Evolutionary conservation across 805 yeast genomes (phyloP), one percentile per base, ranked within the genome.

Genomic region (Kuraishia ogatae): DNA sequence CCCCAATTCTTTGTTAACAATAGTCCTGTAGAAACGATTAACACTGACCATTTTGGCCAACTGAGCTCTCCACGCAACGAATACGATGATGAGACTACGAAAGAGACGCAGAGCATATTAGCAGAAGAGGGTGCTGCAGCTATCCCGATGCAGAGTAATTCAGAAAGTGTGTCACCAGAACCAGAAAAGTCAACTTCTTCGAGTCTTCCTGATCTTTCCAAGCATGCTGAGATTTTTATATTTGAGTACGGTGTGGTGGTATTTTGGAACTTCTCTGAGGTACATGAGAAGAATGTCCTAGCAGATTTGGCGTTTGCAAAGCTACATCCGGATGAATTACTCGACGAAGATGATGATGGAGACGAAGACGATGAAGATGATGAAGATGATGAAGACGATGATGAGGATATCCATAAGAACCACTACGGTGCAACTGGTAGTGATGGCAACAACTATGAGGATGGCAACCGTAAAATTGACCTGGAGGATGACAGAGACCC

Each of bases 231-330:
- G 64, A 79, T 94, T 76, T 94, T 94, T 64, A 80, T 94, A 15
- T 83, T 93, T 66, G 84, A 83, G 54, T 94, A 94, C 66, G 99
- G 99, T 21, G 96, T 93, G 15, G 90, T 94, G n/a, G 97, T 94
- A 21, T 92, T 94, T 64, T 94, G 99, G 99, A 94, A 94, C 65
- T 91, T 94, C 62, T 83, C 93, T 2, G 97, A 91, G 65, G 76
- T 81, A 7, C 97, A 94, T 65, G 99, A 94, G 64, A 91, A 91
- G 72, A 94, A 93, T 63, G 83, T 94, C 20, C 76, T 94, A 55
- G 98, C 97, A 1, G 99, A 94, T 65, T 75, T 94, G 59, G 87
- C 85, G n/a, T 83, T 87, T 70, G 89, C 89, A 5, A 70, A 65
- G 57, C 59, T 71, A 17, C 66, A 66, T 22, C 67, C 70, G 2